Evolutionary conservation across 73 alveolate species (phyloP).

Genomic region (Blepharisma stoltei): DNA sequence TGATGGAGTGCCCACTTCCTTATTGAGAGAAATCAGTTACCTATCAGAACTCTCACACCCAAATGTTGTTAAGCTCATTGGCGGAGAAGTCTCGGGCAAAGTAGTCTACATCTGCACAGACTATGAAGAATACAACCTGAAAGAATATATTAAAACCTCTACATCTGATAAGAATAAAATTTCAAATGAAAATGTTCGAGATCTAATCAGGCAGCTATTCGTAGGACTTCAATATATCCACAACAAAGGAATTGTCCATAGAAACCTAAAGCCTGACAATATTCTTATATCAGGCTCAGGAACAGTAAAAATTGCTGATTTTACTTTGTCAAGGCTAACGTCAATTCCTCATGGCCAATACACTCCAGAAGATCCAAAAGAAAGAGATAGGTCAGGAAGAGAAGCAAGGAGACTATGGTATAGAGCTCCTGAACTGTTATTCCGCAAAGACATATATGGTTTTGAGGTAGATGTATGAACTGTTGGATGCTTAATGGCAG

Average conservation of each 20-base stretch:
- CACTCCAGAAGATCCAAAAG: slow-evolving; percentile 99
- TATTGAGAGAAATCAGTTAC: slow-evolving; percentile 78
- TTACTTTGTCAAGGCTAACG: slow-evolving; percentile 84
- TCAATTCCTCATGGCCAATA: slow-evolving; percentile 80
- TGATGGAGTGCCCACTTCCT: slow-evolving; percentile 89
- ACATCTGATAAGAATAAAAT: slow-evolving; percentile 14
- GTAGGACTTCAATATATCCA: slow-evolving; percentile 61
- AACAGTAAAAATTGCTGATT: slow-evolving; percentile 87
- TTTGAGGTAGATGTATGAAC: slow-evolving; percentile 94
- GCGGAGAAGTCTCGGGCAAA: slow-evolving; percentile 24
- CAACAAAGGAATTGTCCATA: slow-evolving; percentile 85
- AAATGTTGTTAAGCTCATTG: slow-evolving; percentile 39
- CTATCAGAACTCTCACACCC: slow-evolving; percentile 34
- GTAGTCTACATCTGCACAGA: slow-evolving; percentile 45
- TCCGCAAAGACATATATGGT: slow-evolving; percentile 78
- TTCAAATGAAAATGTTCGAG: slow-evolving; percentile 21
- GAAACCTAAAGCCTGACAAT: slow-evolving; percentile 95
- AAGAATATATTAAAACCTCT: slow-evolving; percentile 48
- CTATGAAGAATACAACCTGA: slow-evolving; percentile 53
- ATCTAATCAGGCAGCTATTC: slow-evolving; percentile 42
- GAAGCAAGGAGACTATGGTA: slow-evolving; percentile 94
- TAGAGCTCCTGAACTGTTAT: slow-evolving; percentile 94
- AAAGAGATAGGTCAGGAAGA: slow-evolving; percentile 94
- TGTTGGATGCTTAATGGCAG: slow-evolving; percentile 93
- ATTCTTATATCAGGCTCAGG: slow-evolving; percentile 68